These are phyloP conservation scores for Trametes meyenii DNA, from an alignment of 768 basidiomycete genomes.

Conservation along the genomic window DNA sequence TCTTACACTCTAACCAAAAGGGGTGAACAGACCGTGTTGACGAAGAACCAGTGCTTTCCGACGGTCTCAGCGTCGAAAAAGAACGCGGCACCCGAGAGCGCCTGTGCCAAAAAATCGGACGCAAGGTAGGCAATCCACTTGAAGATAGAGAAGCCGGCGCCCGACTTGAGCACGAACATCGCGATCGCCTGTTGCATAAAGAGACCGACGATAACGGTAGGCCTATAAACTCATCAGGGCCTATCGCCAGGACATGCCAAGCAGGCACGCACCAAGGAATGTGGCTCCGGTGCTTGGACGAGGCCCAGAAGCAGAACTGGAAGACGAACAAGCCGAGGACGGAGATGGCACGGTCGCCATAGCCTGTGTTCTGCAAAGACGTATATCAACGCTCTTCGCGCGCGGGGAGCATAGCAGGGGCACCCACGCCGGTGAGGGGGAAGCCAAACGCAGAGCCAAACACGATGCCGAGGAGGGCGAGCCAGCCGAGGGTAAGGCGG, in stretches of 20 bases:
- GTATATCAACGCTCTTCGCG: conserved; percentile 23
- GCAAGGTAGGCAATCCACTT: conserved; percentile 81
- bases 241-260: background rate
- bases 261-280: conserved; percentile 68
- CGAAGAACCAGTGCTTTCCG: conserved; percentile 81
- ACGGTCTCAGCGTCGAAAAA: conserved; percentile 77
- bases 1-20: background rate
- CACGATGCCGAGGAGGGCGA: conserved; percentile 72
- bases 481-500: conserved; percentile 72
- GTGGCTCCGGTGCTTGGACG: conserved; percentile 61
- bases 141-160: conserved; percentile 84
- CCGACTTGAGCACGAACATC: conserved; percentile 85
- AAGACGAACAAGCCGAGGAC: conserved; percentile 81
- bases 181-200: conserved; percentile 86
- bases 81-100: conserved; percentile 71
- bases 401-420: conserved; percentile 3
- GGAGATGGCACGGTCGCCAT: conserved; percentile 80
- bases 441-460: conserved; percentile 91
- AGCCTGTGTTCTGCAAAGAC: conserved; percentile 54
- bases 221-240: conserved; percentile 47
- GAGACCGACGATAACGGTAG: conserved; percentile 85
- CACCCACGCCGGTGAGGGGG: conserved; percentile 53
- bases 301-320: conserved; percentile 72
- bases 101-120: conserved; percentile 75
- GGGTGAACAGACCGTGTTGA: conserved; percentile 63